Conservation (phyloP, 1,284 basidiomycete species). For the Ceratobasidium papillatum region DNA sequence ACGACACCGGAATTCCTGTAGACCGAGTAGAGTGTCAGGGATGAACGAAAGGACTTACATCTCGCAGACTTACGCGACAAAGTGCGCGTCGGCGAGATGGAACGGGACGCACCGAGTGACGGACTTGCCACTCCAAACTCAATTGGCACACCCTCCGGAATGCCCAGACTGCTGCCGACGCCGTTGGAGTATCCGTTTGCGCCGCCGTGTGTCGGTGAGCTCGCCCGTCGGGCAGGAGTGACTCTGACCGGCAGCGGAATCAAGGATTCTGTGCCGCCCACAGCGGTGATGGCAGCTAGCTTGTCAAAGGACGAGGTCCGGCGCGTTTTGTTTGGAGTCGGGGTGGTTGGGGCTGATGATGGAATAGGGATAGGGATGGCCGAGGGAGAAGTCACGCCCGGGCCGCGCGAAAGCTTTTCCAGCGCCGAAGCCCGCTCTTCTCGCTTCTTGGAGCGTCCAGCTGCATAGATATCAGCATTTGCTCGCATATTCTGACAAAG, state of each 20-base stretch:
- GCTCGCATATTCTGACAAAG: neutral
- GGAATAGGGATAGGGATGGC: slow-evolving; percentile 45
- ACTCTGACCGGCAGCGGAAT: slow-evolving; percentile 72
- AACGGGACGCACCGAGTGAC: slow-evolving; percentile 59
- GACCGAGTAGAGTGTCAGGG: slow-evolving; percentile 44
- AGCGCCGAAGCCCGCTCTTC: neutral
- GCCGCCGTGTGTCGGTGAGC: slow-evolving; percentile 3
- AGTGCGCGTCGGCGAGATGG: slow-evolving; percentile 75
- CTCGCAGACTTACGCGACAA: slow-evolving; percentile 71
- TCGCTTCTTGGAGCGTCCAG: neutral
- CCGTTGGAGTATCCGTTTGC: slow-evolving; percentile 39
- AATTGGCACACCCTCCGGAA: slow-evolving; percentile 75
- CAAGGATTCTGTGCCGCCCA: slow-evolving; percentile 64
- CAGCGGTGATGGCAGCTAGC: slow-evolving; percentile 67
- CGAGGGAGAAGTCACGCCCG: slow-evolving; percentile 51
- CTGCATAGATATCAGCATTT: slow-evolving; percentile 3
- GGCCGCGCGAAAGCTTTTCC: slow-evolving; percentile 36
- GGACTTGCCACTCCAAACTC: slow-evolving; percentile 58
- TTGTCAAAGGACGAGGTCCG: slow-evolving; percentile 72
- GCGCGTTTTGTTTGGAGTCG: slow-evolving; percentile 60
- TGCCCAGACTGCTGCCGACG: slow-evolving; percentile 55
- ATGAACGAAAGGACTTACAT: slow-evolving; percentile 43
- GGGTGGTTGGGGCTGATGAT: slow-evolving; percentile 52
- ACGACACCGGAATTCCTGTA: slow-evolving; percentile 78
- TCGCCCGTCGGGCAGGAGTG: slow-evolving; percentile 43